These are phyloP conservation scores for Solanum pimpinellifolium DNA, from an alignment of 257 asterid genomes.

Conservation along the genomic window DNA sequence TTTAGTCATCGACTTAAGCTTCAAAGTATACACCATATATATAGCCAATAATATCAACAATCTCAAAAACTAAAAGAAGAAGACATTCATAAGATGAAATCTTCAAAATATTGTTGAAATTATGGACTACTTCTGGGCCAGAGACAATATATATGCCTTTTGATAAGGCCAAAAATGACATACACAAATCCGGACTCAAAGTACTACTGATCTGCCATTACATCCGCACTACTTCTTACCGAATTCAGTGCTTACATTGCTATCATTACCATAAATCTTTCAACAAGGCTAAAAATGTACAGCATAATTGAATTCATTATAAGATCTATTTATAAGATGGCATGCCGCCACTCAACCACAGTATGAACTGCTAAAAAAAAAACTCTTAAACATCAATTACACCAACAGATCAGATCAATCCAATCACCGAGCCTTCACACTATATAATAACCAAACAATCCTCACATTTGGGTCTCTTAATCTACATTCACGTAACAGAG, in stretches of 20 bases:
- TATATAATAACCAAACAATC: background rate
- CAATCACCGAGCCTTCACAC: background rate
- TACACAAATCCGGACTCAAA: background rate
- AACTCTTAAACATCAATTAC: background rate
- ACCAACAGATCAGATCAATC: background rate
- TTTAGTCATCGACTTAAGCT: background rate
- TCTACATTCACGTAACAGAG: background rate
- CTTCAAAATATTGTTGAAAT: background rate
- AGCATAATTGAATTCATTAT: background rate
- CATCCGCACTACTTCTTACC: background rate
- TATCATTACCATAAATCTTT: background rate
- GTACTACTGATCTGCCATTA: background rate
- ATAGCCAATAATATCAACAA: background rate
- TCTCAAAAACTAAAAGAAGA: background rate
- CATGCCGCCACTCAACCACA: background rate
- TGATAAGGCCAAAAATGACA: background rate
- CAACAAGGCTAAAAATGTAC: background rate
- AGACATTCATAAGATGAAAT: background rate
- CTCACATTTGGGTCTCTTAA: background rate
- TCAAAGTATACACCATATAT: background rate
- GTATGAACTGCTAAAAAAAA: background rate
- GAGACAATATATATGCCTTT: background rate
- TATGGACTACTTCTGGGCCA: background rate
- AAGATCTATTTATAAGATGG: too few relatives aligned
- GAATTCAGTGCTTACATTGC: background rate